A percentile compares a stretch with the other conserved stretches of the same genome.
Conservation (phyloP, 495 filamentous ascomycete genomes). For the Trichoderma parareesei region DNA sequence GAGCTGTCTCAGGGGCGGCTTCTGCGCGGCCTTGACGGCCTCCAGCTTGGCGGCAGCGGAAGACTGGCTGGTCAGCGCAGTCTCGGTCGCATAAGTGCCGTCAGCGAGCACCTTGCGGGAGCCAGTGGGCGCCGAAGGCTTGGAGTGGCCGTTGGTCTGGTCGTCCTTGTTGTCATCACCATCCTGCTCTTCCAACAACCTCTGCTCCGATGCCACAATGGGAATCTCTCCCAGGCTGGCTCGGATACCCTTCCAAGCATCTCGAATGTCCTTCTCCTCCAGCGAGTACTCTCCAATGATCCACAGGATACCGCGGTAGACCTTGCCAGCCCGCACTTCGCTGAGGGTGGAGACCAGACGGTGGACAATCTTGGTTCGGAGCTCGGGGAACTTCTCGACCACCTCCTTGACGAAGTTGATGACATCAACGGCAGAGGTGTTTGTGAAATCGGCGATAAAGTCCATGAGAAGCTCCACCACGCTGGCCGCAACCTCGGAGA, state of each 20-base stretch:
- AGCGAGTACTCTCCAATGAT: conserved; percentile 96
- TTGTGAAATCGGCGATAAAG: conserved; percentile 98
- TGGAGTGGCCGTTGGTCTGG: conserved; percentile 75
- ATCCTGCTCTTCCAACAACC: conserved; percentile 63
- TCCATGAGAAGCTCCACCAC: conserved; percentile 99
- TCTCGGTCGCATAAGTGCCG: conserved; percentile 96
- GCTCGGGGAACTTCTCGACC: conserved; percentile 92
- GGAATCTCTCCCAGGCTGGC: conserved; percentile 94
- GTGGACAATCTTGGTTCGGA: conserved; percentile 77
- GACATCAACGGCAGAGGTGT: conserved; percentile 91
- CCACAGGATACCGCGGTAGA: conserved; percentile 95
- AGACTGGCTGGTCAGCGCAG: conserved; percentile 86
- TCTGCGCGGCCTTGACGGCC: conserved; percentile 93
- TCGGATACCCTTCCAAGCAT: conserved; percentile 94
- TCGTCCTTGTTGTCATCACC: conserved; percentile 51
- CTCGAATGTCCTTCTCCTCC: conserved; percentile 86
- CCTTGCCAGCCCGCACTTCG: conserved; percentile 94
- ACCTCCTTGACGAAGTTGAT: conserved; percentile 99
- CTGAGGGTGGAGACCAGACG: conserved; percentile 84
- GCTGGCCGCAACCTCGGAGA: conserved; percentile 93
- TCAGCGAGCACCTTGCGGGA: conserved; percentile 91
- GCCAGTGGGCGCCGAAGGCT: conserved; percentile 65
- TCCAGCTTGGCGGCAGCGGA: conserved; percentile 84
- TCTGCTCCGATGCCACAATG: conserved; percentile 91
- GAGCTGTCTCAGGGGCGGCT: conserved; percentile 88